A percentile compares a stretch with the other conserved stretches of the same genome.
Conservation (phyloP, 1,139 yeast species). For the Diutina sp. region DNA sequence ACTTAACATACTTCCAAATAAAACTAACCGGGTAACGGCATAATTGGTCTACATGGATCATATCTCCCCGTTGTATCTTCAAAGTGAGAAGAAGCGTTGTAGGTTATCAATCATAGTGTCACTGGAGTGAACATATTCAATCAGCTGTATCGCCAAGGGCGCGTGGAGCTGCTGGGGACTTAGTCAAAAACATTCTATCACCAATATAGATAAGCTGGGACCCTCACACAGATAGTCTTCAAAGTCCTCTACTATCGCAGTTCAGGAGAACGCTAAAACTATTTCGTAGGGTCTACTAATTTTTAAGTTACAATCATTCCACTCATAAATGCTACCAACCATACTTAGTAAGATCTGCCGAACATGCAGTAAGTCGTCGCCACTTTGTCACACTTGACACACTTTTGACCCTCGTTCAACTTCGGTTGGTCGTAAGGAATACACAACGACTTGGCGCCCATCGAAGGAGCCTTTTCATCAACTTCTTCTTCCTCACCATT, state of each 20-base stretch:
- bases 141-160: too few species aligned
- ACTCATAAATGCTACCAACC: not conserved
- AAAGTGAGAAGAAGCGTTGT: too few species aligned
- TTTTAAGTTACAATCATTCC: not conserved
- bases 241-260: not conserved
- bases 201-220: too few species aligned
- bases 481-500: constrained; percentile 76
- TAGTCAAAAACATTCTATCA: too few species aligned
- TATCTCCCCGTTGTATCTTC: too few species aligned
- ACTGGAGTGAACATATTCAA: too few species aligned
- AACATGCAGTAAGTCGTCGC: constrained; percentile 86
- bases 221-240: too few species aligned
- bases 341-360: constrained; percentile 75
- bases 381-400: constrained; percentile 67
- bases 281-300: not conserved
- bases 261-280: not conserved
- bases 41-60: too few species aligned
- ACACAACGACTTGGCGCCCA: constrained; percentile 99
- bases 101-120: too few species aligned
- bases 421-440: constrained; percentile 89
- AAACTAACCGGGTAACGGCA: too few species aligned
- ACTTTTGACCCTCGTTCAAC: constrained; percentile 65
- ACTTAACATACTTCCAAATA: too few species aligned
- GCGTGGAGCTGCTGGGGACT: too few species aligned
- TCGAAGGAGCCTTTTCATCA: constrained; percentile 94